Conservation (phyloP, 495 filamentous ascomycete species). For the Xylaria scruposa region DNA sequence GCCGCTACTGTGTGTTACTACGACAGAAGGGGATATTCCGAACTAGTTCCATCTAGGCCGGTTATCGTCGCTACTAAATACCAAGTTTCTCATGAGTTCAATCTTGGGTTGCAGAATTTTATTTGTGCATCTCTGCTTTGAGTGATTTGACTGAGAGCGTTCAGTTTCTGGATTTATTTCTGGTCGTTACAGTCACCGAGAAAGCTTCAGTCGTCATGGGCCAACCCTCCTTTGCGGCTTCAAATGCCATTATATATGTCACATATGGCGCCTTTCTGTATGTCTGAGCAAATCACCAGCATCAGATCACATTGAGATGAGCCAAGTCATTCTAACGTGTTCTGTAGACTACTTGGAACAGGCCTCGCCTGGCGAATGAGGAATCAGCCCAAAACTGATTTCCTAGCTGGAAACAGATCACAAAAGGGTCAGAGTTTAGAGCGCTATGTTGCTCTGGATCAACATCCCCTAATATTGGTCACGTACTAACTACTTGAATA, state of each 20-base stretch:
- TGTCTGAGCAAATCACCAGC: conserved; percentile 34
- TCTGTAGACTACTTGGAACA: conserved; percentile 63
- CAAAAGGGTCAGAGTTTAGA: conserved; percentile 70
- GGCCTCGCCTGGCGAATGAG: conserved; percentile 72
- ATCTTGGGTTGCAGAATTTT: conserved; percentile 12
- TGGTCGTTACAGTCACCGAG: not conserved
- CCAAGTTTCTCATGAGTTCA: conserved; percentile 6
- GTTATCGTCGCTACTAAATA: conserved; percentile 12
- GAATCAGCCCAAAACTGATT: conserved; percentile 71
- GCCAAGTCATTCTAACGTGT: conserved; percentile 1
- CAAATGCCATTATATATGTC: conserved; percentile 77
- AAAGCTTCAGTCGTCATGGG: conserved; percentile 57
- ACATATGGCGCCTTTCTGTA: conserved; percentile 77
- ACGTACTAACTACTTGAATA: conserved; percentile 44
- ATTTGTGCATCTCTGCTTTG: not conserved
- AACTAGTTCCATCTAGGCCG: conserved; percentile 16
- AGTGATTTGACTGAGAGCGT: not conserved
- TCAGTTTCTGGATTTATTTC: not conserved
- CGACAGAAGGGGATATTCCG: not conserved
- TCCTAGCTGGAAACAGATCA: conserved; percentile 72
- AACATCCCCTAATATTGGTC: conserved; percentile 15
- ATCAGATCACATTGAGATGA: not conserved
- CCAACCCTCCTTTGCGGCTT: conserved; percentile 70
- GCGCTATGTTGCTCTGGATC: conserved; percentile 19
- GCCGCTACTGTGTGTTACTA: not conserved